A percentile compares a stretch with the other conserved stretches of the same genome.
phyloP scores from a whole-genome alignment of 2,329 filamentous ascomycete species.

The Tolypocladium tundrense region DNA sequence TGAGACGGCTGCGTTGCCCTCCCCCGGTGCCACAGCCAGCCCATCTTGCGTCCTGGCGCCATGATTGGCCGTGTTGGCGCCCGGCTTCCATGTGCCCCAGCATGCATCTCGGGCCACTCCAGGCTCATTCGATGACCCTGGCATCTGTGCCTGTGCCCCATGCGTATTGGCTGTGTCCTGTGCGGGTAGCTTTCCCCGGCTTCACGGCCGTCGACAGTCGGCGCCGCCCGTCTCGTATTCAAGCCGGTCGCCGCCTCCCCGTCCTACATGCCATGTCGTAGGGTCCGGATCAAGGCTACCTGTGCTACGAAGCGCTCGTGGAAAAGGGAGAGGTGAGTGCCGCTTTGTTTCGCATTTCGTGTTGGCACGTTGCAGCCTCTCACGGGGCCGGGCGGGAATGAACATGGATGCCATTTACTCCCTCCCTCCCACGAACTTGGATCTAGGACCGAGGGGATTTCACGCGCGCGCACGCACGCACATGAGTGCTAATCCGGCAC shows the following conservation, averaged over 20 bases:
- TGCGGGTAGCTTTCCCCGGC: neutral
- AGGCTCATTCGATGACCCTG: neutral
- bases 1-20: neutral
- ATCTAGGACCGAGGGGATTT: neutral
- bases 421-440: neutral
- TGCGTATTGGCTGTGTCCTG: neutral
- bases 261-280: neutral
- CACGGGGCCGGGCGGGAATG: neutral
- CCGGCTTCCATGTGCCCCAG: constrained; percentile 11
- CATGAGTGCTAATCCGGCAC: neutral
- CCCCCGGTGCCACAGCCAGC: neutral
- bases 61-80: constrained; percentile 26
- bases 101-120: constrained; percentile 3
- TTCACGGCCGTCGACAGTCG: neutral
- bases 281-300: neutral
- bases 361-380: neutral
- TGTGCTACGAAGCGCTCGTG: neutral
- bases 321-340: neutral
- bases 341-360: neutral
- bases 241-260: neutral
- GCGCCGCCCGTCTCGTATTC: neutral
- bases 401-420: neutral
- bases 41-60: constrained; percentile 1
- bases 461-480: neutral
- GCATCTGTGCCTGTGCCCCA: neutral